Conservation (phyloP, 768 basidiomycete genomes). For the Lactarius hatsudake region DNA sequence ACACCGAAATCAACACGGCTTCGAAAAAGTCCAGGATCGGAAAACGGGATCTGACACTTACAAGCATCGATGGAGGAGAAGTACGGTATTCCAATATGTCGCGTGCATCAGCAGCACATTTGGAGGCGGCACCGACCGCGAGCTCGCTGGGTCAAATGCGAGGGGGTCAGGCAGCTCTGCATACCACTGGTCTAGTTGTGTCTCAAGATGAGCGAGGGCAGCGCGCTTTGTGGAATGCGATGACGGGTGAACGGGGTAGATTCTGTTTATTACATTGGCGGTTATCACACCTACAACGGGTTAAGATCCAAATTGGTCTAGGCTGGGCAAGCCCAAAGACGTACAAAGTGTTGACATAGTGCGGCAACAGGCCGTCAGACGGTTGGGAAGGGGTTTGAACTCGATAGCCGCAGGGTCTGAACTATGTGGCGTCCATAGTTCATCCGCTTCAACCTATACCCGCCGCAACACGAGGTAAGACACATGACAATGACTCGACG, state of each 20-base stretch:
- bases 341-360: constrained; percentile 58
- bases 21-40: neutral
- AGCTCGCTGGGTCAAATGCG: constrained; percentile 55
- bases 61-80: constrained; percentile 78
- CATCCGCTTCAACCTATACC: constrained; percentile 56
- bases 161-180: constrained; percentile 63
- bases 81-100: constrained; percentile 72
- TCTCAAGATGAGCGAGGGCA: constrained; percentile 55
- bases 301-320: constrained; percentile 6
- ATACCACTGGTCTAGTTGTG: constrained; percentile 71
- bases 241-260: constrained; percentile 64
- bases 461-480: neutral
- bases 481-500: constrained; percentile 1
- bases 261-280: constrained; percentile 60
- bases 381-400: constrained; percentile 47
- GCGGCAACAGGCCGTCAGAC: constrained; percentile 53
- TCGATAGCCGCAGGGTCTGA: constrained; percentile 40
- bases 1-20: constrained; percentile 19
- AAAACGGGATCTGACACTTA: constrained; percentile 40
- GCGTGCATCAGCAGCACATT: constrained; percentile 68
- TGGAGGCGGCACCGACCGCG: constrained; percentile 54
- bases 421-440: constrained; percentile 48
- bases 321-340: constrained; percentile 28
- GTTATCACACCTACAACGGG: constrained; percentile 54
- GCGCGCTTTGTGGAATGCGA: constrained; percentile 47